Evolutionary conservation across 148 eudicot species (phyloP).

Genomic region (Beta vulgaris): DNA sequence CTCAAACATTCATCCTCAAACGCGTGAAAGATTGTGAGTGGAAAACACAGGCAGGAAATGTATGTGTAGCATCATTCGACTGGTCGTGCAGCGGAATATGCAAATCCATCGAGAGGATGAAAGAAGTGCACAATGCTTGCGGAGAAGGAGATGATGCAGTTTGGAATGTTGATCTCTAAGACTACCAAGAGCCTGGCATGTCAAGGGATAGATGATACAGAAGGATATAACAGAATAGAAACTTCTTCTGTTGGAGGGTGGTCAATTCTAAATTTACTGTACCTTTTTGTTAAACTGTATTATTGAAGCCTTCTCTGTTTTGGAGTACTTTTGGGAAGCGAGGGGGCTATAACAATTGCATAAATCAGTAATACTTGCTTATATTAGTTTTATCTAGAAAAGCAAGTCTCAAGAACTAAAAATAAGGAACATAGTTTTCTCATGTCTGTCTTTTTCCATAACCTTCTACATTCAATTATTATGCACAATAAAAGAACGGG

Average conservation of each 20-base stretch:
- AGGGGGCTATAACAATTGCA: neutral
- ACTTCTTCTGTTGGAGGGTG: neutral
- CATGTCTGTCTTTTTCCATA: neutral
- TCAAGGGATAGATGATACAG: neutral
- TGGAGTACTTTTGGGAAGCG: neutral
- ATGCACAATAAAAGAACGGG: neutral
- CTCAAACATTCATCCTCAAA: neutral
- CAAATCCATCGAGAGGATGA: conserved; percentile 81
- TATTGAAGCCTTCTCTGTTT: conserved; percentile 7
- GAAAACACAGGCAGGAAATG: conserved; percentile 65
- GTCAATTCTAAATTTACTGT: neutral
- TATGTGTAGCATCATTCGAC: conserved; percentile 87
- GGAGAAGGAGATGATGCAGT: conserved; percentile 76
- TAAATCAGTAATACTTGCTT: neutral
- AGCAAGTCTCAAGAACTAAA: neutral
- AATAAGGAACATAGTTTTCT: neutral
- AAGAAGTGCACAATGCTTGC: conserved; percentile 57
- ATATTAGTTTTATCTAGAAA: neutral
- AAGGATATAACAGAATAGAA: neutral
- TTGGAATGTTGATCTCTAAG: conserved; percentile 51
- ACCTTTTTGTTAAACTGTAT: neutral
- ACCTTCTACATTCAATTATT: neutral
- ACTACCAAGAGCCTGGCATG: neutral
- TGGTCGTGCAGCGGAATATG: conserved; percentile 96
- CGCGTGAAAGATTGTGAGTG: conserved; percentile 65